A percentile compares a stretch with the other conserved stretches of the same genome.
Conservation (phyloP, 495 filamentous ascomycete species). For the Haplographium delicatum region DNA sequence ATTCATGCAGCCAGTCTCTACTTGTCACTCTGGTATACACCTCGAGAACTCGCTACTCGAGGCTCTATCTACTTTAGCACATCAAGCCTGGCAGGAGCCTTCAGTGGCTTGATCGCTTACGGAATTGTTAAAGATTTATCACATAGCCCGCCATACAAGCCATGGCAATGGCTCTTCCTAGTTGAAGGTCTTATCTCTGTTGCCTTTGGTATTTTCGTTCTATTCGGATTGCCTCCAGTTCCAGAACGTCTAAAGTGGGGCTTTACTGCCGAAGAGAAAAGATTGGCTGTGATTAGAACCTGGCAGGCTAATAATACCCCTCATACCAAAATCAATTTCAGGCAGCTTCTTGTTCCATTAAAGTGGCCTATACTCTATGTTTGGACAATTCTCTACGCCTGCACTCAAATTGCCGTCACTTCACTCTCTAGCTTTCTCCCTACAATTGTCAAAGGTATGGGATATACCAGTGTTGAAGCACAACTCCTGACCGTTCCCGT, state of each 20-base stretch:
- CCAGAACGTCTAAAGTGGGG: constrained; percentile 36
- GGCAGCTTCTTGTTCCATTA: background rate
- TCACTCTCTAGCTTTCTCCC: constrained; percentile 86
- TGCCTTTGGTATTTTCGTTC: constrained; percentile 35
- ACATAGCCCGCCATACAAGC: constrained; percentile 33
- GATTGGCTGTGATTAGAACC: background rate
- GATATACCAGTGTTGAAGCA: constrained; percentile 61
- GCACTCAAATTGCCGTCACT: constrained; percentile 63
- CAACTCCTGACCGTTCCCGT: constrained; percentile 84
- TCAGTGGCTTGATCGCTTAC: constrained; percentile 53
- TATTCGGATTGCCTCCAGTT: constrained; percentile 52
- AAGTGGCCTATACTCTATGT: background rate
- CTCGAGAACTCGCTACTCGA: background rate
- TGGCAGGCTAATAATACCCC: background rate
- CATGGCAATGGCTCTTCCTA: constrained; percentile 42
- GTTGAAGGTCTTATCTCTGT: constrained; percentile 50
- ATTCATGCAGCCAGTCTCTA: background rate
- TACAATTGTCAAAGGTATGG: constrained; percentile 70
- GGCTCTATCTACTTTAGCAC: too few relatives aligned
- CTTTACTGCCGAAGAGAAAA: background rate
- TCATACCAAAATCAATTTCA: background rate
- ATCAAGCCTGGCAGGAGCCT: constrained; percentile 52
- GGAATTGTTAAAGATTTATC: constrained; percentile 48
- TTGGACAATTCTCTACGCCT: constrained; percentile 49
- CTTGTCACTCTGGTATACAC: background rate